Percentiles rank a stretch among this genome's conserved stretches.
Evolutionary conservation across 2,329 filamentous ascomycete genomes (phyloP).

Genomic region (Bipolaris bicolor): DNA sequence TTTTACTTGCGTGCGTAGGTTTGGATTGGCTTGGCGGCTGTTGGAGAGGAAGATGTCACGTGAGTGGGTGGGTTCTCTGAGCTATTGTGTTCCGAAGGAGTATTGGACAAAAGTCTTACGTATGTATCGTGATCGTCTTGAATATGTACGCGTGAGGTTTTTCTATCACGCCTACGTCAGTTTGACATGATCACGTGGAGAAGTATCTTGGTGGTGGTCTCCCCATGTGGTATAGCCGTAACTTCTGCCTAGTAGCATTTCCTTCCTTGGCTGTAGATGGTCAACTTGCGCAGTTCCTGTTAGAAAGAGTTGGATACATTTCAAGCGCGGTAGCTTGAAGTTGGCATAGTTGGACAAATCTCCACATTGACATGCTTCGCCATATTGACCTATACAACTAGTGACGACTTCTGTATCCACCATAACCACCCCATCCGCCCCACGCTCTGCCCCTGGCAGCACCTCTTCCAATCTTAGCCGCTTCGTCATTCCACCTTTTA

Average conservation of each 20-base stretch:
- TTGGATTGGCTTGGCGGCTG: too few relatives aligned
- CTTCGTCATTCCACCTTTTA: constrained; percentile 7
- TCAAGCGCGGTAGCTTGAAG: neutral
- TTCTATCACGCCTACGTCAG: neutral
- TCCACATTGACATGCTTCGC: neutral
- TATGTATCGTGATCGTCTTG: too few relatives aligned
- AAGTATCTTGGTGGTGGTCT: neutral
- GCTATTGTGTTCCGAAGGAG: neutral
- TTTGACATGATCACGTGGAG: neutral
- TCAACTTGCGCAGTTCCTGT: neutral
- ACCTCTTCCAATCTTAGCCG: neutral
- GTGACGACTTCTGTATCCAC: neutral
- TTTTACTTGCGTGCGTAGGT: too few relatives aligned
- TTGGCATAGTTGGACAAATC: neutral
- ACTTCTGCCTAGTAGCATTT: neutral
- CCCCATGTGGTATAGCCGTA: neutral
- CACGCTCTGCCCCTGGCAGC: neutral
- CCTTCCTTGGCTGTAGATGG: neutral
- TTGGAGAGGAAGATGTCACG: neutral
- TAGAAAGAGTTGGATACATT: neutral
- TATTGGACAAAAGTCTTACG: too few relatives aligned
- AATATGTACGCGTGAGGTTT: too few relatives aligned
- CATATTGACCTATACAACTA: neutral
- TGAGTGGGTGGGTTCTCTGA: neutral
- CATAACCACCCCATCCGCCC: neutral